Evolutionary conservation across 2,329 filamentous ascomycete genomes (phyloP), one percentile per base, ranked within the genome.

Genomic region (Neophaeococcomyces mojaviensis): DNA sequence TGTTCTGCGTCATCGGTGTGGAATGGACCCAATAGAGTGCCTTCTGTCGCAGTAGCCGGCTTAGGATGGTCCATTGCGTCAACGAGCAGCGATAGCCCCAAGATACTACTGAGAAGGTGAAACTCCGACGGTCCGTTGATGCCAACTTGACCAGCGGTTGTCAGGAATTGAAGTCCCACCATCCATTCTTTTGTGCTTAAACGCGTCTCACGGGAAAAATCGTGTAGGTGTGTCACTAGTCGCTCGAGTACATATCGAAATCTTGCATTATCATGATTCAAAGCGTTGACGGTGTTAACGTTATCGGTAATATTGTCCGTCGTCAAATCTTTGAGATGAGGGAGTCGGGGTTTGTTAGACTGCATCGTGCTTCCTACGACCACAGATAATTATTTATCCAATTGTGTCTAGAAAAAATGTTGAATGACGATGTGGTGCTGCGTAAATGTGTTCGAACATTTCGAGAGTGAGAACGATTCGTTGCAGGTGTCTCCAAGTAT

Each of bases 241-340:
- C 37, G n/a, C 13, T 39, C 37, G 16, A 39, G 18, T 16, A 39
- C 37, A 39, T 39, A 39, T 18, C 37, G 37, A 8, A 39, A 6
- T 24, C 37, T 16, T 4, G 37, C 16, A 39, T 39, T 39, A 20
- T 39, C 37, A 20, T 24, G 7, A 12, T 39, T 18, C n/a, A 24
- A 8, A 24, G 5, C 10, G 10, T 39, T 39, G 15, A 39, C 7
- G n/a, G 24, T 39, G 16, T 9, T 18, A 4, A 39, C 37, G 20
- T 88, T 88, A 41, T 83, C 77, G 45, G 85, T 88, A 64, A 88
- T 88, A 64, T 88, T 88, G 59, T 87, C 82, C 54, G 83, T 82
- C 1, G 81, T 88, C 30, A 88, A 71, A 65, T 88, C 79, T 60
- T 82, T 82, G 63, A 84, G 36, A 63, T 41, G 20, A 39, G 37